These are phyloP conservation scores for Chaetomiaceae sp. DNA, from an alignment of 2,329 filamentous ascomycete species.

Conservation along the genomic window DNA sequence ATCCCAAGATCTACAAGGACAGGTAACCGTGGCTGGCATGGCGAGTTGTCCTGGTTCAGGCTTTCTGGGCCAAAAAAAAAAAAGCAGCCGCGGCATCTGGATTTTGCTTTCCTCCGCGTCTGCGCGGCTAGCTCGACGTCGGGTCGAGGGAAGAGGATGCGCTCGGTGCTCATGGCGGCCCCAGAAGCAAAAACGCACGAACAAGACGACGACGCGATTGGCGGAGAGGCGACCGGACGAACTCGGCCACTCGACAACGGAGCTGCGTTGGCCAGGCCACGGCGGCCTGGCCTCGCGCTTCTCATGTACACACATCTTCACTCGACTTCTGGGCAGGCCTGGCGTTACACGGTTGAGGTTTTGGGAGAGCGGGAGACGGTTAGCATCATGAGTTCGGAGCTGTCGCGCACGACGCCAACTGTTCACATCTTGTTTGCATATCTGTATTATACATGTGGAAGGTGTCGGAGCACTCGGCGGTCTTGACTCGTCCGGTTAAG, in stretches of 20 bases:
- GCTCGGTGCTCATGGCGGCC: too few relatives aligned
- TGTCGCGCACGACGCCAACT: slow-evolving; percentile 4
- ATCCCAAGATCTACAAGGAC: slow-evolving; percentile 92
- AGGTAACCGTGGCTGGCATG: slow-evolving; percentile 43
- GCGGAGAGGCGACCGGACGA: too few relatives aligned
- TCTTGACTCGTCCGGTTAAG: neutral
- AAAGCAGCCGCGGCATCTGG: too few relatives aligned
- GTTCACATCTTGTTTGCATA: slow-evolving; percentile 10
- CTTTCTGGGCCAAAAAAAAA: too few relatives aligned
- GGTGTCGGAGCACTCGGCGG: neutral
- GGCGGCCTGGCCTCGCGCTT: neutral
- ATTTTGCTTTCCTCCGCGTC: too few relatives aligned
- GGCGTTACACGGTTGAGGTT: slow-evolving; percentile 20
- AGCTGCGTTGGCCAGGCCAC: neutral
- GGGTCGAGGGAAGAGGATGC: neutral
- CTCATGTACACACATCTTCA: slow-evolving; percentile 23
- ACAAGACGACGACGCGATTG: too few relatives aligned
- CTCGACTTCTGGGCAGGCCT: slow-evolving; percentile 24
- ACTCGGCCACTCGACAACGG: neutral
- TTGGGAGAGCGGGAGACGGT: neutral
- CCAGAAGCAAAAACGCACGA: too few relatives aligned
- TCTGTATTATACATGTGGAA: slow-evolving; percentile 11
- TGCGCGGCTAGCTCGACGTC: too few relatives aligned
- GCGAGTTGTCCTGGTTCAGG: too few relatives aligned
- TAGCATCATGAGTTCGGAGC: slow-evolving; percentile 10